Evolutionary conservation across 352 stramenopile species (phyloP).

Genomic region (Phytophthora macrochlamydospora): DNA sequence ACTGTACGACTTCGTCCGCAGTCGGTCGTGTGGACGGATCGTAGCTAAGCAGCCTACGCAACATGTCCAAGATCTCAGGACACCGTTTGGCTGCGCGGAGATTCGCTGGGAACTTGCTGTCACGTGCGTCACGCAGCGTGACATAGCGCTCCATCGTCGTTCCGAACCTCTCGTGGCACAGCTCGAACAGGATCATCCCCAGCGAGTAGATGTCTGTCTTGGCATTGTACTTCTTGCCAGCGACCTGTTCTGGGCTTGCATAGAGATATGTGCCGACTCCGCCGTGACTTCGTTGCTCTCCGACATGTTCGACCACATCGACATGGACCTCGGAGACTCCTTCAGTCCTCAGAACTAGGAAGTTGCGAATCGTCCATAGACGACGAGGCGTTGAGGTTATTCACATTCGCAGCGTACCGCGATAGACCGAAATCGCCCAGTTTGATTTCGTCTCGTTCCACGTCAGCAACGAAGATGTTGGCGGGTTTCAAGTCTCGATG

Average conservation of each 20-base stretch:
- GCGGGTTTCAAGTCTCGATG: slow-evolving; percentile 93
- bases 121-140: slow-evolving; percentile 73
- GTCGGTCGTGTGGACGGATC: slow-evolving; percentile 59
- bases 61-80: slow-evolving; percentile 75
- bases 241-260: slow-evolving; percentile 89
- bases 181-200: slow-evolving; percentile 92
- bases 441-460: slow-evolving; percentile 87
- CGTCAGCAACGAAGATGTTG: slow-evolving; percentile 92
- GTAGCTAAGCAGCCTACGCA: slow-evolving; percentile 59
- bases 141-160: slow-evolving; percentile 92
- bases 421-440: slow-evolving; percentile 91
- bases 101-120: slow-evolving; percentile 65
- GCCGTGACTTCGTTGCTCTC: slow-evolving; percentile 86
- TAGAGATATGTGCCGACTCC: slow-evolving; percentile 92
- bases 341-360: slow-evolving; percentile 25
- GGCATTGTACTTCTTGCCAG: slow-evolving; percentile 90
- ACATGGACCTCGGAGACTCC: slow-evolving; percentile 49
- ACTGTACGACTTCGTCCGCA: slow-evolving; percentile 72
- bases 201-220: slow-evolving; percentile 93
- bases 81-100: slow-evolving; percentile 59
- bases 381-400: slow-evolving; percentile 57
- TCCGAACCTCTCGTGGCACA: slow-evolving; percentile 88
- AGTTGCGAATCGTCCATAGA: slow-evolving; percentile 40
- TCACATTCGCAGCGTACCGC: slow-evolving; percentile 83
- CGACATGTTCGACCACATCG: slow-evolving; percentile 73